These are phyloP conservation scores for Aspergillus incahuasiensis DNA, from an alignment of 495 filamentous ascomycete genomes.

Conservation along the genomic window DNA sequence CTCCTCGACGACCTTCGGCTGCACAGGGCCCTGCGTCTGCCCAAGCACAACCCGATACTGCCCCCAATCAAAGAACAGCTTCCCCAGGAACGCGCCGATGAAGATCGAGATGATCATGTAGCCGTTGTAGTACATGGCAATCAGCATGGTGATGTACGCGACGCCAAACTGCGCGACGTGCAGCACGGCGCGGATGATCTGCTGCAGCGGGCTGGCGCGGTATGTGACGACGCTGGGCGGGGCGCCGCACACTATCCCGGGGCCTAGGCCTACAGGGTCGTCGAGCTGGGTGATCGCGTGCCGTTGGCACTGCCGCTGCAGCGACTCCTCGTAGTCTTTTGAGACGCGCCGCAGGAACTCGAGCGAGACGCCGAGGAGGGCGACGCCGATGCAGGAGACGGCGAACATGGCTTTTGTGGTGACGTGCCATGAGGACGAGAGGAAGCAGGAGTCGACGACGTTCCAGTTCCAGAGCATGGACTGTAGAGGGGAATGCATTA, in stretches of 20 bases:
- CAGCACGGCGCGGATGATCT: conserved; percentile 51
- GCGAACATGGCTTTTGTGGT: conserved; percentile 55
- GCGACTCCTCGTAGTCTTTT: conserved; percentile 54
- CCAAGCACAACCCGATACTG: conserved; percentile 21
- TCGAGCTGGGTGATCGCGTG: conserved; percentile 18
- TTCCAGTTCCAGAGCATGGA: conserved; percentile 70
- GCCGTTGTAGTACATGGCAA: conserved; percentile 57
- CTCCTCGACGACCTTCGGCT: conserved; percentile 7
- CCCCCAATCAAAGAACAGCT: conserved; percentile 53
- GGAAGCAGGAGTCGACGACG: conserved; percentile 60
- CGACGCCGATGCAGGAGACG: conserved; percentile 61
- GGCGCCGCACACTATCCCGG: conserved; percentile 17
- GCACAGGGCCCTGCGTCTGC: conserved; percentile 2
- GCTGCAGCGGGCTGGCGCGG: conserved; percentile 49
- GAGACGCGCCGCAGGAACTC: conserved; percentile 54
- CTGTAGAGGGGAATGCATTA: background rate
- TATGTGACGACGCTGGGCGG: conserved; percentile 24
- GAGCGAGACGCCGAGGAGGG: conserved; percentile 55
- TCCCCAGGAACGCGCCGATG: conserved; percentile 52
- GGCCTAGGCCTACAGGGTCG: too few relatives aligned
- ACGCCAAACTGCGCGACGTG: conserved; percentile 60
- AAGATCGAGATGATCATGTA: conserved; percentile 60
- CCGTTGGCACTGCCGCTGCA: conserved; percentile 41
- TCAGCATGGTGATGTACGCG: conserved; percentile 64
- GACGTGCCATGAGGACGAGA: conserved; percentile 58